Evolutionary conservation across 1,284 basidiomycete genomes (phyloP).

Genomic region (Cronartium quercuum): DNA sequence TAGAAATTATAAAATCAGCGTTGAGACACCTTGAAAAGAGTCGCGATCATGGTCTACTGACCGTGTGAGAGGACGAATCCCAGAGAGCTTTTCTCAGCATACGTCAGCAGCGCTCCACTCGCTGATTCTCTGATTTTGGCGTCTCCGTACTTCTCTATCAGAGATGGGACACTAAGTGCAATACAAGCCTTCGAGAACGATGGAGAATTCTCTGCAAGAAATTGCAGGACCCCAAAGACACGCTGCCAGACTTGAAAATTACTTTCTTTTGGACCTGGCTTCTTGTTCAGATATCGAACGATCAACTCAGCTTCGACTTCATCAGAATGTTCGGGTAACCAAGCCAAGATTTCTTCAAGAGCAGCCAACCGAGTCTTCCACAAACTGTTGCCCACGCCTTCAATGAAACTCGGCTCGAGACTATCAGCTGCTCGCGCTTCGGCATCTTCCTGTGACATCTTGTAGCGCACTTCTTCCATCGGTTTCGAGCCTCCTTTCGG

Average conservation of each 20-base stretch:
- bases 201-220: conserved; percentile 70
- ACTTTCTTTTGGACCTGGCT: conserved; percentile 90
- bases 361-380: conserved; percentile 91
- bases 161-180: conserved; percentile 73
- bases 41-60: conserved; percentile 46
- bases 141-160: conserved; percentile 93
- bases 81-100: conserved; percentile 86
- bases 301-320: conserved; percentile 80
- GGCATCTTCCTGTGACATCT: conserved; percentile 85
- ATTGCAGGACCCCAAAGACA: conserved; percentile 67
- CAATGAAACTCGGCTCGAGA: conserved; percentile 66
- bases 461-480: conserved; percentile 65
- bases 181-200: conserved; percentile 79
- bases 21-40: not conserved
- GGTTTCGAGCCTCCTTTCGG: conserved; percentile 54
- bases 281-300: conserved; percentile 82
- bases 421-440: conserved; percentile 68
- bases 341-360: conserved; percentile 74
- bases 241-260: conserved; percentile 95
- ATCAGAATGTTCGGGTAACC: conserved; percentile 66
- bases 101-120: conserved; percentile 73
- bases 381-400: conserved; percentile 71
- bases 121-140: conserved; percentile 94
- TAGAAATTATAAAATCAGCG: not conserved
- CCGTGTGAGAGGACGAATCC: conserved; percentile 91